These are phyloP conservation scores for Kluyveromyces sp. DNA, from an alignment of 1,139 yeast species.

Conservation along the genomic window DNA sequence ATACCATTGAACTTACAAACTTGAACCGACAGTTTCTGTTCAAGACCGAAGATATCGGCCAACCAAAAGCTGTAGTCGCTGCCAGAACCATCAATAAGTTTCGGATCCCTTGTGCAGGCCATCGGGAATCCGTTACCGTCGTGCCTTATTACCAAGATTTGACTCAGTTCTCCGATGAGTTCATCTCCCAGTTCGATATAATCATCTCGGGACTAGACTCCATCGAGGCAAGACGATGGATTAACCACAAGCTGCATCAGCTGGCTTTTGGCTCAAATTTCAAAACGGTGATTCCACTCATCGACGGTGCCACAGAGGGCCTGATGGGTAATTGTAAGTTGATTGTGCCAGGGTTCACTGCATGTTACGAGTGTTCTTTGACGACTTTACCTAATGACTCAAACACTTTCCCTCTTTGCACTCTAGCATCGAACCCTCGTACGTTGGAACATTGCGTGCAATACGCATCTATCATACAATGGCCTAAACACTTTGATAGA, in stretches of 20 bases:
- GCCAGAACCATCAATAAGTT: constrained; percentile 47
- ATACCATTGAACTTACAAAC: constrained; percentile 85
- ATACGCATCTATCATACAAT: constrained; percentile 75
- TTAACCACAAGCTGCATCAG: constrained; percentile 65
- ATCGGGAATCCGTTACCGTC: constrained; percentile 38
- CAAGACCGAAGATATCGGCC: constrained; percentile 65
- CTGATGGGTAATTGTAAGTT: constrained; percentile 88
- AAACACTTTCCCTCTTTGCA: constrained; percentile 81
- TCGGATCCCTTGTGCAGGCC: constrained; percentile 28
- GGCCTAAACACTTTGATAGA: constrained; percentile 51
- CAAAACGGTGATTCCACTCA: constrained; percentile 62
- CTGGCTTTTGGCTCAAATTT: constrained; percentile 50
- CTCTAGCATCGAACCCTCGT: constrained; percentile 90
- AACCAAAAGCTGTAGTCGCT: constrained; percentile 75
- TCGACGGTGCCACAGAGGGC: constrained; percentile 97
- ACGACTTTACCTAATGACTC: constrained; percentile 62
- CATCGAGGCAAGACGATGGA: constrained; percentile 88
- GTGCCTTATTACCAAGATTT: constrained; percentile 58
- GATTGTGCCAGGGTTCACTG: constrained; percentile 73
- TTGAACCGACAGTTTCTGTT: constrained; percentile 86
- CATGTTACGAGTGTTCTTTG: constrained; percentile 90
- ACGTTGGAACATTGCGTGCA: constrained; percentile 92
- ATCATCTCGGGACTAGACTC: constrained; percentile 86
- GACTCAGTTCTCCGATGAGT: constrained; percentile 61
- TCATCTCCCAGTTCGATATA: constrained; percentile 62